Evolutionary conservation across 495 filamentous ascomycete genomes (phyloP), one percentile per base, ranked within the genome.

Genomic region (Neurospora sp.): DNA sequence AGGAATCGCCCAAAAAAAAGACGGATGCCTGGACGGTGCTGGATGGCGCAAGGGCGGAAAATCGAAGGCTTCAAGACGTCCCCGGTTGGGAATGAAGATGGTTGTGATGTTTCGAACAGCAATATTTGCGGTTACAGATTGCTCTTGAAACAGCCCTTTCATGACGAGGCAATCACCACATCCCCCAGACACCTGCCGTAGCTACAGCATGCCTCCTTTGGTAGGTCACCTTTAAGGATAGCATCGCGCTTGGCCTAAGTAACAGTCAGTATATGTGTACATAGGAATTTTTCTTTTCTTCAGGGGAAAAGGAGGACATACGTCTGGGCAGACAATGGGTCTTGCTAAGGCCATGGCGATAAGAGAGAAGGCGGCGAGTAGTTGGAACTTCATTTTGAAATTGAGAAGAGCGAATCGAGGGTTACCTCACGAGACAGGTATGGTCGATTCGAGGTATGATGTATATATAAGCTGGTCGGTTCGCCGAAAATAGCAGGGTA

Each of bases 161-260:
- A 82, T 15, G 37, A 71, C 79, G 83, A 81, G 42, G 80, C 77
- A 40, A 87, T 73, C 28, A 86, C 84, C 24, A 87, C 85, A 62
- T 84, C 81, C 21, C 82, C 81, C 70, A 81, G 81, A 72, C 85
- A 86, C 4, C 81, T 75, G 13, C 85, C 85, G 71, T 87, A 87
- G 70, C 80, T 83, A 75, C 85, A 87, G 75, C 85, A 86, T 9
- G 80, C 83, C 38, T 84, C 83, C 39, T 84, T 82, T 10, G 81
- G 78, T 43, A 85, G 77, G 24, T 82, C 78, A 34, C 85, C 85
- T 34, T 73, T 80, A 39, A 86, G 79, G 69, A 86, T 86, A 13
- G 78, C 78, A 77, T 87, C 85, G 77, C 84, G 80, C 74, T 80
- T 83, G 38, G 74, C 75, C 85, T 86, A 74, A 37, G 70, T 17